Percentiles rank a stretch among this genome's conserved stretches.
Conservation (phyloP, 2,329 filamentous ascomycete genomes). For the Teratosphaeria destructans region DNA sequence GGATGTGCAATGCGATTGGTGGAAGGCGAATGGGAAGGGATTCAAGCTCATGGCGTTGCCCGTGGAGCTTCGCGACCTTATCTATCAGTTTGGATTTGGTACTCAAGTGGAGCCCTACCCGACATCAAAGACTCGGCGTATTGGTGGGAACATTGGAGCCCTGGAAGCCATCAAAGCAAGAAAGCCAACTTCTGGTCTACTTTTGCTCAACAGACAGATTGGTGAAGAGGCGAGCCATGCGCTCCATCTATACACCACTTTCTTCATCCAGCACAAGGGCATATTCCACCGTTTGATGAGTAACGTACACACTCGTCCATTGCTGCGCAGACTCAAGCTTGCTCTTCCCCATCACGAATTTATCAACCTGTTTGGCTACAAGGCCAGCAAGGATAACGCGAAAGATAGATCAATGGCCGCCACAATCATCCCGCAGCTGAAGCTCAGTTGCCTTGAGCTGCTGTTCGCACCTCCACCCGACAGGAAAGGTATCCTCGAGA, state of each 20-base stretch:
- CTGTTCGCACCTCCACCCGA: slow-evolving; percentile 4
- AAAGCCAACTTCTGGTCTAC: slow-evolving; percentile 4
- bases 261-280: slow-evolving; percentile 9
- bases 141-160: neutral
- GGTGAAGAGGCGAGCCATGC: slow-evolving; percentile 12
- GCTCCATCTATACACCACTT: slow-evolving; percentile 10
- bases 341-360: slow-evolving; percentile 11
- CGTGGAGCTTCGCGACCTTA: slow-evolving; percentile 13
- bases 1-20: slow-evolving; percentile 1
- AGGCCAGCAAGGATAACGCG: neutral
- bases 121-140: neutral
- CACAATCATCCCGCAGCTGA: slow-evolving; percentile 5
- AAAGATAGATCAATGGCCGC: neutral
- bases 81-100: slow-evolving; percentile 10
- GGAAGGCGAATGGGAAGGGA: slow-evolving; percentile 2
- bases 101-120: slow-evolving; percentile 6
- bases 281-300: slow-evolving; percentile 8
- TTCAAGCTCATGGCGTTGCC: slow-evolving; percentile 12
- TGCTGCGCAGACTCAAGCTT: slow-evolving; percentile 15
- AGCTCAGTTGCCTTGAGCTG: slow-evolving; percentile 10
- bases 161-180: neutral
- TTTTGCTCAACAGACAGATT: slow-evolving; percentile 12
- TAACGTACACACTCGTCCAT: neutral
- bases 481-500: slow-evolving; percentile 1
- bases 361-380: slow-evolving; percentile 16